Conservation (phyloP, 768 basidiomycete species). For the Kwoniella europaea region DNA sequence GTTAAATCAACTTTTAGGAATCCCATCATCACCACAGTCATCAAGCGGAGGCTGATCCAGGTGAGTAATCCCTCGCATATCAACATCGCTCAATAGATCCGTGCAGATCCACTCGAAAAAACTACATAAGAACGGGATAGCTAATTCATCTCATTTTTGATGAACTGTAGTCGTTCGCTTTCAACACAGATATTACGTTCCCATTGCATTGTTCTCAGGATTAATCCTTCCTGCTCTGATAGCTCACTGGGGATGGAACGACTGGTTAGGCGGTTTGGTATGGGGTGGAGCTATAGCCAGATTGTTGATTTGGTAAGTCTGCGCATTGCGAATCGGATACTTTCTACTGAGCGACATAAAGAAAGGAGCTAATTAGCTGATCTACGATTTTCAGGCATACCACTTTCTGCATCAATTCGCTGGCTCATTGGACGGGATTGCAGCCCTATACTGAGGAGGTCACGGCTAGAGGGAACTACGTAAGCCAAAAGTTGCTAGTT, state of each 20-base stretch:
- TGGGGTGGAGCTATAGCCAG: conserved; percentile 73
- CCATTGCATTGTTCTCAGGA: conserved; percentile 67
- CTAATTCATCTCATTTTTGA: background rate
- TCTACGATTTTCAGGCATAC: conserved; percentile 42
- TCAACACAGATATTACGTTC: conserved; percentile 73
- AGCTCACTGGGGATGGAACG: conserved; percentile 62
- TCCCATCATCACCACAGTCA: too few species aligned
- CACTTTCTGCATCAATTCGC: conserved; percentile 57
- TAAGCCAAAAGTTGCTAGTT: conserved; percentile 42
- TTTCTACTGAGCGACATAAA: background rate
- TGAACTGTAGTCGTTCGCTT: conserved; percentile 66
- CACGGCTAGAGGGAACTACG: conserved; percentile 74
- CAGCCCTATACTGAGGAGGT: conserved; percentile 82
- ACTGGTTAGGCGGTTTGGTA: conserved; percentile 70
- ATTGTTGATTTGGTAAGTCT: conserved; percentile 63
- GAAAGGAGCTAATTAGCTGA: background rate
- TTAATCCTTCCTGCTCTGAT: conserved; percentile 67
- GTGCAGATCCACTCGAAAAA: too few species aligned
- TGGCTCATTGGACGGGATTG: conserved; percentile 81
- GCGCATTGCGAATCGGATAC: background rate
- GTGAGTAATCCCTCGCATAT: conserved; percentile 58
- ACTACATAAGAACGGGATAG: background rate
- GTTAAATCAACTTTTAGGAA: background rate
- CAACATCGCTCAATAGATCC: too few species aligned
- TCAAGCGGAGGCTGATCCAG: conserved; percentile 66